Base-by-base conservation (phyloP, 441 rosid species). In the Omphalea diandra region DNA sequence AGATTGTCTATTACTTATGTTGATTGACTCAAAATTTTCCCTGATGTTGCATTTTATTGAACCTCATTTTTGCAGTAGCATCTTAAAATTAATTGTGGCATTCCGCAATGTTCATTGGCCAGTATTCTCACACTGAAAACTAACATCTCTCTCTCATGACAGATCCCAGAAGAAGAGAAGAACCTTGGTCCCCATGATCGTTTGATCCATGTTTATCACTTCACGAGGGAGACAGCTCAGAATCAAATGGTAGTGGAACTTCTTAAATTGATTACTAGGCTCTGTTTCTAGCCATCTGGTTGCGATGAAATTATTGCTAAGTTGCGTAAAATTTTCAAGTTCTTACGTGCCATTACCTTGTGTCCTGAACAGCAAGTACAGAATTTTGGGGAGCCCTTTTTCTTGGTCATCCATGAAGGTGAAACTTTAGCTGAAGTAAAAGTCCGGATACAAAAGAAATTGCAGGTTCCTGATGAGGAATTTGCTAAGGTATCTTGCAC, bases 141-240 rank as follows among this genome's bases (percentile, higher is more conserved):
- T 77, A 62, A 72, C 15, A 41, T 56, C n/a, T n/a, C n/a, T n/a
- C 67, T 59, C 41, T 70, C 59, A 65, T 46, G 38, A 71, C 85
- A 95, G 99, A 82, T 95, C 55, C 98, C 99, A 7, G 99, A 93
- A 29, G 99, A 93, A 77, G 98, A 95, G 86, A 95, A 93, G 82
- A 84, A 85, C 77, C 85, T 95, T 15, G 95, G 95, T 77, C 88
- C 89, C 1, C 81, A 78, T 66, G 96, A 90, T 81, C 98, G 97
- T 64, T 79, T 95, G 79, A 90, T 95, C 74, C 97, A 95, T 67
- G 98, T 90, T 59, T 93, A 95, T 75, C 99, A 95, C 82, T 95
- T 93, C 61, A 84, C 80, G 1, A 89, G 87, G 79, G 99, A 93
- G 55, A 65, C 90, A 40, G 86, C 93, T 29, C 98, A 89, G 83